A percentile compares a stretch with the other conserved stretches of the same genome.
Evolutionary conservation across 305 asterid species (phyloP).

Genomic region (Fraxinus floribunda): DNA sequence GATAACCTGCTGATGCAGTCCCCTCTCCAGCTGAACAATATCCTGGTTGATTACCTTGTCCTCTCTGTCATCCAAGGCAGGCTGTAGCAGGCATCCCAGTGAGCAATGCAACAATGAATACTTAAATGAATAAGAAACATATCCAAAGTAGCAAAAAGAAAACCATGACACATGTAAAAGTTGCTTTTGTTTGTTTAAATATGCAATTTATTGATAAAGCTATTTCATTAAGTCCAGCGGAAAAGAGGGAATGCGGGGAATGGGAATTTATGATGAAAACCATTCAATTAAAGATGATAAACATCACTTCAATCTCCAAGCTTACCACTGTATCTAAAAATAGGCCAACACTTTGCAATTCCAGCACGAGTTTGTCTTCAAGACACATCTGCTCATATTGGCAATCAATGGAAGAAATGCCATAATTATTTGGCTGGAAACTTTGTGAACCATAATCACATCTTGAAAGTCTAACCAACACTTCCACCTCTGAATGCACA

Average conservation of each 20-base stretch:
- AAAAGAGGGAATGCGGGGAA: background rate
- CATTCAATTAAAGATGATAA: slow-evolving; percentile 15
- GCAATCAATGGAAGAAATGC: slow-evolving; percentile 48
- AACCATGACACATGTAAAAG: background rate
- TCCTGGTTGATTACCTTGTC: slow-evolving; percentile 62
- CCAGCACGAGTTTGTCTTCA: slow-evolving; percentile 75
- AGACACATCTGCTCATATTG: slow-evolving; percentile 69
- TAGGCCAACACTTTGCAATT: slow-evolving; percentile 77
- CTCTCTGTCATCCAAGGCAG: slow-evolving; percentile 86
- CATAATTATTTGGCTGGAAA: slow-evolving; percentile 34
- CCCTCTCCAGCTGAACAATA: slow-evolving; percentile 59
- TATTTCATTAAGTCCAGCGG: slow-evolving; percentile 9
- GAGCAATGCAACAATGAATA: slow-evolving; percentile 17
- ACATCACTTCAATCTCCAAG: slow-evolving; percentile 23
- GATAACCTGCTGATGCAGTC: slow-evolving; percentile 68
- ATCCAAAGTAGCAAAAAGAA: background rate
- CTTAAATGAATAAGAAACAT: background rate
- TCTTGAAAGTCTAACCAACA: slow-evolving; percentile 59
- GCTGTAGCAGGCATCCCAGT: slow-evolving; percentile 45
- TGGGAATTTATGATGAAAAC: slow-evolving; percentile 13
- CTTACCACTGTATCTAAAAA: slow-evolving; percentile 83
- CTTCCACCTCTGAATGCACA: slow-evolving; percentile 59
- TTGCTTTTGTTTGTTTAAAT: slow-evolving; percentile 8
- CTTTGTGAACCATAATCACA: slow-evolving; percentile 48
- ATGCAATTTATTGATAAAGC: slow-evolving; percentile 13